These are phyloP conservation scores for Silene uniflora DNA, from an alignment of 148 eudicot genomes.

Conservation along the genomic window DNA sequence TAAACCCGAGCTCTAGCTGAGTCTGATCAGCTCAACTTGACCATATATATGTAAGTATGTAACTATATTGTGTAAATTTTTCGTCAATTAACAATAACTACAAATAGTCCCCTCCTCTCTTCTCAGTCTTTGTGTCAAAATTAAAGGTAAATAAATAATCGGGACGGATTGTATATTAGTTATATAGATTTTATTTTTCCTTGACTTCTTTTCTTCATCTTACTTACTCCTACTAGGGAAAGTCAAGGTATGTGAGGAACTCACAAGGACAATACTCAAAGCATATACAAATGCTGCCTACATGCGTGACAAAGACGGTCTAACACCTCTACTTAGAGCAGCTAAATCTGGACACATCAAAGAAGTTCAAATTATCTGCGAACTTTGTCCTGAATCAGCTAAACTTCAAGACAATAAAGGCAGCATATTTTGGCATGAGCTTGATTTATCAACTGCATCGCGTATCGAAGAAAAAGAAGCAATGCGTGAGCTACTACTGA, in stretches of 20 bases:
- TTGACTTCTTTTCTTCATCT: not conserved
- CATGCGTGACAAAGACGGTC: not conserved
- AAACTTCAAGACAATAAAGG: not conserved
- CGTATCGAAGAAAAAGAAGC: not conserved
- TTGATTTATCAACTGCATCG: not conserved
- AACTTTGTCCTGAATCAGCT: conserved; percentile 6
- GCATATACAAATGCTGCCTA: not conserved
- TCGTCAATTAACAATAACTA: too few relatives aligned
- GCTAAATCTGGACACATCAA: not conserved
- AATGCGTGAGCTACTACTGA: accelerated
- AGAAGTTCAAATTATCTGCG: not conserved
- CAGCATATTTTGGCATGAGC: conserved; percentile 2
- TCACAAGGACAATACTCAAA: not conserved
- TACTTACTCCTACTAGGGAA: not conserved
- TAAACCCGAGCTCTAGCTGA: too few relatives aligned
- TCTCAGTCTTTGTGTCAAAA: too few relatives aligned
- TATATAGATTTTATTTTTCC: too few relatives aligned
- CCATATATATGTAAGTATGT: too few relatives aligned
- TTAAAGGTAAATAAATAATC: too few relatives aligned
- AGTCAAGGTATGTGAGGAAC: not conserved
- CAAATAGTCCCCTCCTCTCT: too few relatives aligned
- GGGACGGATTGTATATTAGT: too few relatives aligned
- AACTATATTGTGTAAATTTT: too few relatives aligned
- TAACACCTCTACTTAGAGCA: conserved; percentile 14
- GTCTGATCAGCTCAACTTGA: too few relatives aligned